Conservation (phyloP, 352 stramenopile species). For the Pythium dissotocum region DNA sequence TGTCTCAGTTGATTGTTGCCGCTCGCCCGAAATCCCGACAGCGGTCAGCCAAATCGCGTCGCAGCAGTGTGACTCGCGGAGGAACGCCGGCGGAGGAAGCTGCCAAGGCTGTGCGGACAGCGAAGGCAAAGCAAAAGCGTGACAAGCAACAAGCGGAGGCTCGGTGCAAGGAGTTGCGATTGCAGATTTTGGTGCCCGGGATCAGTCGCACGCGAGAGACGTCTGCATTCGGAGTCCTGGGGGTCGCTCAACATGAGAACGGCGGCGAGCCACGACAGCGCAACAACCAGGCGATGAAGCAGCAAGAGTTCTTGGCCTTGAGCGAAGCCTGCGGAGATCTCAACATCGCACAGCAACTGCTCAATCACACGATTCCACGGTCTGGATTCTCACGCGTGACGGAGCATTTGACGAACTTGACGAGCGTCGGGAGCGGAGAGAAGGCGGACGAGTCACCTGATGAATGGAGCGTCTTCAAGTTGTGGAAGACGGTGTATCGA, state of each 20-base stretch:
- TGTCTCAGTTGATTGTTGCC: conserved; percentile 38
- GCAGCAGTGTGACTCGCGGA: conserved; percentile 12
- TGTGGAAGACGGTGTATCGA: conserved; percentile 61
- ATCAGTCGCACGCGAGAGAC: not conserved
- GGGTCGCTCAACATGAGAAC: not conserved
- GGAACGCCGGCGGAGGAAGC: conserved; percentile 6
- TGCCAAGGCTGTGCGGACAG: conserved; percentile 11
- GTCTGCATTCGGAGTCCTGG: conserved; percentile 4
- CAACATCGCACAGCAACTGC: conserved; percentile 41
- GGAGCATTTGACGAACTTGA: conserved; percentile 47
- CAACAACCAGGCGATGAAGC: not conserved
- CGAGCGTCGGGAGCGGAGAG: not conserved
- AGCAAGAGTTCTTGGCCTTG: conserved; percentile 45
- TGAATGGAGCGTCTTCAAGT: conserved; percentile 51
- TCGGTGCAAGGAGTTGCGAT: conserved; percentile 35
- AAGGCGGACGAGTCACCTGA: conserved; percentile 11
- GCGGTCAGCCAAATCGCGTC: conserved; percentile 15
- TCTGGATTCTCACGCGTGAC: conserved; percentile 29
- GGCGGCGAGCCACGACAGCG: not conserved
- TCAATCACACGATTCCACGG: conserved; percentile 27
- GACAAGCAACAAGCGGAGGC: conserved; percentile 38
- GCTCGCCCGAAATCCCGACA: conserved; percentile 15
- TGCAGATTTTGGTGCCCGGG: conserved; percentile 46
- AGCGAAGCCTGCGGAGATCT: conserved; percentile 56
- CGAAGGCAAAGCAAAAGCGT: conserved; percentile 28